A percentile compares a stretch with the other conserved stretches of the same genome.
These are phyloP conservation scores for Pisolithus orientalis DNA, from an alignment of 768 basidiomycete genomes.

Conservation along the genomic window DNA sequence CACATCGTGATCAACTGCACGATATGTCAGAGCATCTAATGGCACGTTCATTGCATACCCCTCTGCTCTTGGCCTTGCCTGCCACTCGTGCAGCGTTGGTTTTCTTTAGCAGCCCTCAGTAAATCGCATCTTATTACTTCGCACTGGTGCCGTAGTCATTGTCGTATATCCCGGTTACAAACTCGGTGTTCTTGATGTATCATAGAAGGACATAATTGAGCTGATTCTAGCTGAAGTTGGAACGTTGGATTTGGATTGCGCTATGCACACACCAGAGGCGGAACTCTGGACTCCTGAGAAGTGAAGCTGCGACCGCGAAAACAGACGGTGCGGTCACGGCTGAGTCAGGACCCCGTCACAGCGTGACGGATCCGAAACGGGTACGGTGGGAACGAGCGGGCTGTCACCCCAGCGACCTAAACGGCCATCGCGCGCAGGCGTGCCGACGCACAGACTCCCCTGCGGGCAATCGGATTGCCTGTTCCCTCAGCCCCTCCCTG, in stretches of 20 bases:
- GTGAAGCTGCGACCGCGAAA: too few relatives aligned
- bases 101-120: background rate
- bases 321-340: too few relatives aligned
- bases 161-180: constrained; percentile 20
- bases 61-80: constrained; percentile 7
- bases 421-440: too few relatives aligned
- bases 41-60: constrained; percentile 17
- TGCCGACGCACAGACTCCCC: too few relatives aligned
- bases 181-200: constrained; percentile 22
- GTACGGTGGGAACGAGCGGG: too few relatives aligned
- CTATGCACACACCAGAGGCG: too few relatives aligned
- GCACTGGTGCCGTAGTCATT: constrained; percentile 16
- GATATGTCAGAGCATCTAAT: constrained; percentile 81
- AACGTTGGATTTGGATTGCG: background rate
- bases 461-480: too few relatives aligned
- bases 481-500: too few relatives aligned
- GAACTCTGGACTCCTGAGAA: too few relatives aligned
- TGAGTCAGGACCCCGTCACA: too few relatives aligned
- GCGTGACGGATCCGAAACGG: too few relatives aligned
- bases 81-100: constrained; percentile 3
- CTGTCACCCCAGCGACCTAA: too few relatives aligned
- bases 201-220: constrained; percentile 18
- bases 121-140: constrained; percentile 13
- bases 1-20: constrained; percentile 73
- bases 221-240: constrained; percentile 2